Percentiles rank a stretch among this genome's conserved stretches.
These are phyloP conservation scores for Omphalotus guepiniiformis DNA, from an alignment of 768 basidiomycete genomes.

Conservation along the genomic window DNA sequence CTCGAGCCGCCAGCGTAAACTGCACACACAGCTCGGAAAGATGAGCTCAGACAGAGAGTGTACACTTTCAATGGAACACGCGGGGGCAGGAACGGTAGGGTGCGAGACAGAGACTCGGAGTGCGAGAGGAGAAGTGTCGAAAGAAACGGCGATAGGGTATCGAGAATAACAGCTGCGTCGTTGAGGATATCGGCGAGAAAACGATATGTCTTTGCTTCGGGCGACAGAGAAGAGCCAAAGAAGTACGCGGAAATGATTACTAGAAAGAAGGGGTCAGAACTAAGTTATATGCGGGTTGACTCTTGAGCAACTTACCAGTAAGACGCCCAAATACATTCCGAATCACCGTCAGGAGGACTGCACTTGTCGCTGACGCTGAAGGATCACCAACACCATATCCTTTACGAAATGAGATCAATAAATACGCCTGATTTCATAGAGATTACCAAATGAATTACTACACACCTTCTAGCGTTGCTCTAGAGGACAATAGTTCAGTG, in stretches of 20 bases:
- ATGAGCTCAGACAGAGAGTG: slow-evolving; percentile 55
- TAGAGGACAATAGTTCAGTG: slow-evolving; percentile 56
- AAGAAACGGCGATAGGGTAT: slow-evolving; percentile 51
- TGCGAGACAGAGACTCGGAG: slow-evolving; percentile 4
- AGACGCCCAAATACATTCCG: slow-evolving; percentile 62
- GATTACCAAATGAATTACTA: neutral
- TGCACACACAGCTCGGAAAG: slow-evolving; percentile 53
- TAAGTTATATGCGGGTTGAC: neutral
- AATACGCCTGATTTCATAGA: neutral
- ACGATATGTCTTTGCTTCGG: slow-evolving; percentile 69
- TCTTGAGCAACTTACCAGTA: slow-evolving; percentile 36
- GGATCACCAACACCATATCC: slow-evolving; percentile 71
- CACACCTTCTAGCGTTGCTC: slow-evolving; percentile 64
- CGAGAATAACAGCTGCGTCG: slow-evolving; percentile 54
- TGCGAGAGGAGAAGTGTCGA: neutral
- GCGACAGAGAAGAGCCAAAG: slow-evolving; percentile 59
- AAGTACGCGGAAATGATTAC: slow-evolving; percentile 61
- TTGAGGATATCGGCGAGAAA: slow-evolving; percentile 65
- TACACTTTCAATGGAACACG: slow-evolving; percentile 34
- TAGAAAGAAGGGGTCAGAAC: slow-evolving; percentile 21
- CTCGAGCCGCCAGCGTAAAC: slow-evolving; percentile 70
- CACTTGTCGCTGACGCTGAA: slow-evolving; percentile 60
- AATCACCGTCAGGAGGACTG: slow-evolving; percentile 58
- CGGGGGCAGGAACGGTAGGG: slow-evolving; percentile 32
- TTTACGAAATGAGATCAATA: no score